Base-by-base conservation (phyloP, 2,329 filamentous ascomycete genomes). In the Alternaria consortialis region DNA sequence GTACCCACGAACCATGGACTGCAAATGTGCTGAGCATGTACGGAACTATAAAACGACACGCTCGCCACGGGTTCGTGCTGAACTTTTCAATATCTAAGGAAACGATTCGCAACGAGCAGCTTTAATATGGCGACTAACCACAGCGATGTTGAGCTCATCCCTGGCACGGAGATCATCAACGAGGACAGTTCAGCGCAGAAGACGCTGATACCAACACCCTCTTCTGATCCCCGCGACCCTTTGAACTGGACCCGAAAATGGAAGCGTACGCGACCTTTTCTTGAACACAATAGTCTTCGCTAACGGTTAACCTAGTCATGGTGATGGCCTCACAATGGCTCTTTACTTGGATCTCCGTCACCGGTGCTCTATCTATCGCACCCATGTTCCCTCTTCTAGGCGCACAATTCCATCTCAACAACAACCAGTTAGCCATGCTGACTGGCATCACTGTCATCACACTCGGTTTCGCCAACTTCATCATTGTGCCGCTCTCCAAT, bases 361-460 rank as follows among this genome's bases (percentile, higher is more conserved):
- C 79, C 15, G 77, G 78, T 3, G 80, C 80, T 4, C 70, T 82
- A 3, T 82, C 79, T 4, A 75, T 82, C 31, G 80, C 80, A 1
- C 80, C 80, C 2, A 78, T 82, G 72, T 82, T 82, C 56, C 79
- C 80, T 2, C 70, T 81, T 8, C 72, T 82, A 1, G 79, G 77
- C 2, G 56, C 70, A 40, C 77, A 81, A 42, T 82, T 81, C 43
- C 74, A 79, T 32, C 75, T 82, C 44, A 72, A 76, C 60, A 75
- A 80, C 58, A 77, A 75, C 17, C 79, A 81, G 53, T 67, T 82
- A 1, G 77, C 73, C 6, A 69, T 82, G 15, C 72, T 82, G 7
- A 81, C 80, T 2, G 81, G 81, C 0, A 73, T 81, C 29, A 82
- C 79, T 42, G 79, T 83, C 37, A 78, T 83, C 47, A 80, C 79